Evolutionary conservation across 139 green algal genomes (phyloP), one percentile per base, ranked within the genome.

Genomic region (Yamagishiella unicocca): DNA sequence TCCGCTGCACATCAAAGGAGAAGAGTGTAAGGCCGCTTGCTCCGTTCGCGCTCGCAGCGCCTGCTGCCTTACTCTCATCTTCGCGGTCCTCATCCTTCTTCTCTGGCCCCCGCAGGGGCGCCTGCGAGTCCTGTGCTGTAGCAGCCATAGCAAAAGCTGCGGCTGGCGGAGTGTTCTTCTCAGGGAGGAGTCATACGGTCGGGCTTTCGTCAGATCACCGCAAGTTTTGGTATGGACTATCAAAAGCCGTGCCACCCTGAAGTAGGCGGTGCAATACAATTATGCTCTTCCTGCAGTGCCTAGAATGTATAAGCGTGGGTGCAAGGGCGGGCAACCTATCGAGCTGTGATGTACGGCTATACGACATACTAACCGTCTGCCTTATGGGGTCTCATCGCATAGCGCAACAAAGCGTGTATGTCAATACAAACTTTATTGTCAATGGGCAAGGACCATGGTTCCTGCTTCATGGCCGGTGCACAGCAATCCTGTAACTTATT

Each of bases 1-100:
- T 99, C 98, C 37, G 93, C 97, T 99, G 95, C 89, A 54, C 5
- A 85, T 42, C 14, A 76, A 37, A 61, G 29, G 31, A 33, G 3
- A 19, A 64, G 50, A 43, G 42, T 62, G 61, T 73, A 4, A 61
- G 38, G 58, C 21, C 66, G 12, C 40, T 61, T 58, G 78, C 37
- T 54, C n/a, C 31, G 12, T 43, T 45, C 45, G 4, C 38, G 31
- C 6, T 46, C 21, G 21, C 24, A 31, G 10, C 12, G 3, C 10
- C 40, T 46, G 5, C 37, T 58, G n/a, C 33, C 74, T 46, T 40
- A 99, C 97, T 95, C 54, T 99, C 97, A 76, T 99, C 97, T 54
- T 99, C 97, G 58, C 91, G 83, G 86, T 99, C 97, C 78, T 97
- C 95, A 45, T 98, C 95, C 84, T 99, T 98, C 88, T 99, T 98